phyloP scores from a whole-genome alignment of 495 filamentous ascomycete species.

The Thermochaetoides thermophila region DNA sequence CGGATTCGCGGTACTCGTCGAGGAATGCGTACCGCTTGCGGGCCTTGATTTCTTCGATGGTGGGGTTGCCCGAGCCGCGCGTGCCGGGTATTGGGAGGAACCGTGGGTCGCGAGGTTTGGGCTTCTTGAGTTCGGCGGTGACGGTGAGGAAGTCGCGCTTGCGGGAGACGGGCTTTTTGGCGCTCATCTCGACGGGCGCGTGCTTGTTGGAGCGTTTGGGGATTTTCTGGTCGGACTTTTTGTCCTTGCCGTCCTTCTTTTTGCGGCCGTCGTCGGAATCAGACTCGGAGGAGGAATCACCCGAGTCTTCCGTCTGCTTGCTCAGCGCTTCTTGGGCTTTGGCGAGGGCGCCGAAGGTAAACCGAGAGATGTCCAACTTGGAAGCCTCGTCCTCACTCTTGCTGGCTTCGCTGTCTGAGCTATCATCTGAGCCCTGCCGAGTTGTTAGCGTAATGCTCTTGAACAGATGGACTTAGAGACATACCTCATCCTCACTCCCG shows the following conservation, averaged over 20 bases:
- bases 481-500: neutral
- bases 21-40: conserved; percentile 70
- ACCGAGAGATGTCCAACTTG: conserved; percentile 24
- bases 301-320: conserved; percentile 16
- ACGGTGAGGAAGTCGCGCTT: conserved; percentile 52
- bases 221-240: conserved; percentile 5
- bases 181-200: conserved; percentile 65
- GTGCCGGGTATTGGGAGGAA: conserved; percentile 40
- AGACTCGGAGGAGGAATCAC: conserved; percentile 2
- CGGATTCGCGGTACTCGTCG: conserved; percentile 63
- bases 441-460: neutral
- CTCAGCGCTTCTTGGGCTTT: conserved; percentile 62
- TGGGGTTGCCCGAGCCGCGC: conserved; percentile 26
- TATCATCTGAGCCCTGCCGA: neutral
- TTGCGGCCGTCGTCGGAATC: conserved; percentile 7
- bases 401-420: neutral
- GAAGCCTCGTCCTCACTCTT: conserved; percentile 8
- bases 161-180: conserved; percentile 69
- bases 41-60: conserved; percentile 38
- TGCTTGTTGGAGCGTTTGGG: conserved; percentile 59
- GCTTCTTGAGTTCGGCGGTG: conserved; percentile 38
- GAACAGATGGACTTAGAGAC: too few relatives aligned
- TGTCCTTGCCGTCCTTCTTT: conserved; percentile 5
- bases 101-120: conserved; percentile 64
- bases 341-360: conserved; percentile 80